Evolutionary conservation across 1,139 yeast genomes (phyloP).

Genomic region (Kluyveromyces marxianus): DNA sequence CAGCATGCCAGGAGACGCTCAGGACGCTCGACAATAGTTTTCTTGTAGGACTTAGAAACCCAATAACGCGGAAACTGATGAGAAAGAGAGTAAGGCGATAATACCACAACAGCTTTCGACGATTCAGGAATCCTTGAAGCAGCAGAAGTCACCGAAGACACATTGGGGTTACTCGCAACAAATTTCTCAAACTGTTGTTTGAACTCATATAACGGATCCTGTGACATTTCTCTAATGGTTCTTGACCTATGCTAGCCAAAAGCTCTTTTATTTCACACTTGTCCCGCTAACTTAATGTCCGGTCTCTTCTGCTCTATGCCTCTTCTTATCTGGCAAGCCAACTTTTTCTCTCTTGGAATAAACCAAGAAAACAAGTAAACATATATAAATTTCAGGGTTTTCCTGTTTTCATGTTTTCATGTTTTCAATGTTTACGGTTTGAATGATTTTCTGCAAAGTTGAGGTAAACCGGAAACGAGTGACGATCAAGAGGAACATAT

Average conservation of each 20-base stretch:
- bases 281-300: too few species aligned
- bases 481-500: too few species aligned
- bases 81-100: conserved; percentile 54
- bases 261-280: too few species aligned
- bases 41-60: conserved; percentile 61
- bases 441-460: too few species aligned
- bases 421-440: too few species aligned
- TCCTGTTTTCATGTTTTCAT: too few species aligned
- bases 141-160: conserved; percentile 40
- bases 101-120: conserved; percentile 45
- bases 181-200: conserved; percentile 41
- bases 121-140: conserved; percentile 37
- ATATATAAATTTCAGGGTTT: too few species aligned
- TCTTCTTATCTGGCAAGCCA: too few species aligned
- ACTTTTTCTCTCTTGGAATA: too few species aligned
- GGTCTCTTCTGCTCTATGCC: neutral
- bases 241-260: neutral
- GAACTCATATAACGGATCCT: conserved; percentile 35
- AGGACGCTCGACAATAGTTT: conserved; percentile 78
- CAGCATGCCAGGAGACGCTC: conserved; percentile 71
- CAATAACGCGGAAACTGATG: conserved; percentile 72
- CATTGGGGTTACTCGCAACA: conserved; percentile 48
- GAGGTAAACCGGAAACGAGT: too few species aligned
- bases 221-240: conserved; percentile 1
- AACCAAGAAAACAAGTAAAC: too few species aligned